Evolutionary conservation across 345 rosid species (phyloP), one percentile per base, ranked within the genome.

Genomic region (Pistacia vera): DNA sequence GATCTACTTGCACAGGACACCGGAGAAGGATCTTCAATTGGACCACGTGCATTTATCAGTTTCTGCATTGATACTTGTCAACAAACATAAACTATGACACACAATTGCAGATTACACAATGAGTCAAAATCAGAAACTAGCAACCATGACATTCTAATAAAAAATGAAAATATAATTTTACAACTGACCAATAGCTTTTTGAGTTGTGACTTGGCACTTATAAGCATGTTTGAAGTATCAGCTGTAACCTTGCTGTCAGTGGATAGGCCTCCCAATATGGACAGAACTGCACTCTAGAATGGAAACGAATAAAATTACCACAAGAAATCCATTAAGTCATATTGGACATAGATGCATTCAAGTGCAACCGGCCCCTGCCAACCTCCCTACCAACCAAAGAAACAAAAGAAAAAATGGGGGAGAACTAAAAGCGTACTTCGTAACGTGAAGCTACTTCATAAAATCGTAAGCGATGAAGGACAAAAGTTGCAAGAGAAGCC

Each of bases 391-490:
- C 33, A 22, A 73, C 7, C 55, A 3, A 20, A n/a, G 48, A 55
- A 54, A 54, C 5, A 54, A 13, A 54, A 54, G 5, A 65, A 65
- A 18, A 48, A 38, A 36, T 38, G 8, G 10, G 3, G 5, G 13
- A 36, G 41, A 75, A 67, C 54, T 33, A 55, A 77, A 79, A 79
- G 36, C 69, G 38, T 80, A 96, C 98, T 98, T 96, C 99, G 70
- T 92, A 93, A 90, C 92, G 90, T 25, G 99, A 89, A 79, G 88
- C 84, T 82, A 92, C 92, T 89, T 96, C 99, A 76, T 96, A 93
- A 70, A 87, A 84, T 75, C 99, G 86, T 80, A 96, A 81, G 78
- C 99, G 97, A 70, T 83, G 91, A 85, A 96, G 98, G 74, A 96
- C 72, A 85, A 86, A 87, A 78, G 87, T 86, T 61, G 91, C 88